A percentile compares a stretch with the other conserved stretches of the same genome.
These are phyloP conservation scores for Claviceps arundinis DNA, from an alignment of 2,329 filamentous ascomycete species.

Conservation along the genomic window DNA sequence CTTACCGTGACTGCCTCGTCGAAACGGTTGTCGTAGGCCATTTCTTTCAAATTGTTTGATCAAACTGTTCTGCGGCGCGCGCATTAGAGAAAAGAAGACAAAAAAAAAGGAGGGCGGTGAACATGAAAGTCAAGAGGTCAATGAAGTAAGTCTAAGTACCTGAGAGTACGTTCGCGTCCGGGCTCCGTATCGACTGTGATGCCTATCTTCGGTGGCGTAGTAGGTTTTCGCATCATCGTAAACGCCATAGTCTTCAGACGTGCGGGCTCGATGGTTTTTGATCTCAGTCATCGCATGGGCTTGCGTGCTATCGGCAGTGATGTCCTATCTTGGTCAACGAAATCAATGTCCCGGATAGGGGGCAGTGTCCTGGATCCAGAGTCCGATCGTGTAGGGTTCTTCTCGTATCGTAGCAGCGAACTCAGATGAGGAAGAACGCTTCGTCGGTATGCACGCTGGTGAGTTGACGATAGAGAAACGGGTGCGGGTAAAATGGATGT, in stretches of 20 bases:
- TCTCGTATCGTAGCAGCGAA: neutral
- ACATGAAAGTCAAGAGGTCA: neutral
- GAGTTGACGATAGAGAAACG: neutral
- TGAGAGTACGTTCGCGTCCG: constrained; percentile 45
- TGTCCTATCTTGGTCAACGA: neutral
- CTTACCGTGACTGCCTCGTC: constrained; percentile 46
- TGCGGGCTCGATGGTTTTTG: constrained; percentile 17
- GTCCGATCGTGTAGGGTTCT: neutral
- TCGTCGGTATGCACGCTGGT: neutral
- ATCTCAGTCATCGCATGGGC: constrained; percentile 15
- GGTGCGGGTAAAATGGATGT: neutral
- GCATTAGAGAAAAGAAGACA: constrained; percentile 7
- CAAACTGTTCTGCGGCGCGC: constrained; percentile 33
- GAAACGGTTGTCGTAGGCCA: constrained; percentile 39
- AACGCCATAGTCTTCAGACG: constrained; percentile 35
- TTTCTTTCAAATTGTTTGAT: constrained; percentile 39
- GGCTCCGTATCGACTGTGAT: constrained; percentile 32
- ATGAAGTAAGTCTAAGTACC: constrained; percentile 17
- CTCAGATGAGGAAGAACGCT: too few relatives aligned
- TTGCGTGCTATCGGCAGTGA: neutral
- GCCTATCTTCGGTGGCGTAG: constrained; percentile 42
- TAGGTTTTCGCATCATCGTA: constrained; percentile 47
- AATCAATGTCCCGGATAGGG: neutral
- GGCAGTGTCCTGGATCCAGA: neutral
- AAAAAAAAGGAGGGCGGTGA: neutral